Evolutionary conservation across 139 green algal species (phyloP).

Genomic region (Haematococcus lacustris): DNA sequence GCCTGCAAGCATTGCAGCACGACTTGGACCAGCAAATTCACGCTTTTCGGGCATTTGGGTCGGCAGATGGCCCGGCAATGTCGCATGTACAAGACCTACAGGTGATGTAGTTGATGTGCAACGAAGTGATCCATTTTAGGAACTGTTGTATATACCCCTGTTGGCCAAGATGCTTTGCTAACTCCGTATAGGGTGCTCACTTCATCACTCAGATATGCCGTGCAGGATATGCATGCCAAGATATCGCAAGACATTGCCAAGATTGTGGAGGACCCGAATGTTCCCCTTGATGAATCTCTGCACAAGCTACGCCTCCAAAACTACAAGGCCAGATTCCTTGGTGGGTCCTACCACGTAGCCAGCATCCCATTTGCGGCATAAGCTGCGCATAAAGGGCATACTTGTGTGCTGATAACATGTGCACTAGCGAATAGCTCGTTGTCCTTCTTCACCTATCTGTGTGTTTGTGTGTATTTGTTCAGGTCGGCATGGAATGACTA

Average conservation of each 20-base stretch:
- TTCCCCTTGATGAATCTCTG: background rate
- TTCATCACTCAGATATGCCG: too few relatives aligned
- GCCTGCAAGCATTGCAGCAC: background rate
- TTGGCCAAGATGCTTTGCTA: background rate
- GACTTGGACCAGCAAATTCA: slow-evolving; percentile 3
- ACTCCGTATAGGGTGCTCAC: too few relatives aligned
- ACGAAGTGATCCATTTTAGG: background rate
- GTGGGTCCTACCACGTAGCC: too few relatives aligned
- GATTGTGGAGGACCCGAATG: slow-evolving; percentile 1
- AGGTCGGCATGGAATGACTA: too few relatives aligned
- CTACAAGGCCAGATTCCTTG: slow-evolving; percentile 6
- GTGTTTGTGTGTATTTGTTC: too few relatives aligned
- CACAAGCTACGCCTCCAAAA: slow-evolving; percentile 10
- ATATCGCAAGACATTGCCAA: slow-evolving; percentile 1
- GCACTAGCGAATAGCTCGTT: too few relatives aligned
- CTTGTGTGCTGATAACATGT: too few relatives aligned
- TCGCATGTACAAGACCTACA: background rate
- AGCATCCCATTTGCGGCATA: too few relatives aligned
- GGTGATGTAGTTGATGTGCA: background rate
- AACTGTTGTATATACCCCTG: background rate
- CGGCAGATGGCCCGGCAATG: background rate
- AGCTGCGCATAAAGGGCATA: too few relatives aligned
- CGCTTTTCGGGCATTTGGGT: background rate
- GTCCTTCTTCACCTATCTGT: too few relatives aligned
- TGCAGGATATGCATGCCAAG: slow-evolving; percentile 5